A percentile compares a stretch with the other conserved stretches of the same genome.
Conservation (phyloP, 768 basidiomycete genomes). For the Termitomyces sp. region DNA sequence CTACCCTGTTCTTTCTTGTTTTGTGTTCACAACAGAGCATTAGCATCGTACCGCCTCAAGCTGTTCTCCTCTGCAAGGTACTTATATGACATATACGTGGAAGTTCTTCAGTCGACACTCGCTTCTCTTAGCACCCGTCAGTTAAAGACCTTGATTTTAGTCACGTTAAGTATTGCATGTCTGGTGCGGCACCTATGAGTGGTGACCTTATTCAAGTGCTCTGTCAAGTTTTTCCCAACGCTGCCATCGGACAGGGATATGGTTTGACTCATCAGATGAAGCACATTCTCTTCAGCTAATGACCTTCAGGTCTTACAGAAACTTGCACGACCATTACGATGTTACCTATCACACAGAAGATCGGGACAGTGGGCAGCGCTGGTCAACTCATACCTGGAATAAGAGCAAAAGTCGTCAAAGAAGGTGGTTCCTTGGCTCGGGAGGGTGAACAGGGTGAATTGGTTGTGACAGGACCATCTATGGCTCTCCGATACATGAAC, state of each 20-base stretch:
- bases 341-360: conserved; percentile 34
- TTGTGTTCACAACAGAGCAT: neutral
- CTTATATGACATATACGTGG: neutral
- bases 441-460: conserved; percentile 62
- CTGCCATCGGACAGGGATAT: conserved; percentile 61
- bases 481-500: conserved; percentile 52
- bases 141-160: conserved; percentile 43
- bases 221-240: conserved; percentile 46
- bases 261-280: conserved; percentile 25
- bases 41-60: conserved; percentile 62
- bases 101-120: neutral
- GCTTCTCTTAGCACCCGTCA: conserved; percentile 38
- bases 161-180: conserved; percentile 46
- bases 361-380: conserved; percentile 48
- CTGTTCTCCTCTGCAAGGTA: conserved; percentile 65
- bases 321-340: conserved; percentile 48
- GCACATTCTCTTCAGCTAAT: neutral
- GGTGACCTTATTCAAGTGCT: conserved; percentile 45
- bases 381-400: conserved; percentile 57
- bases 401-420: conserved; percentile 47
- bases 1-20: neutral
- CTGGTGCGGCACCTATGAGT: conserved; percentile 60
- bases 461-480: conserved; percentile 52
- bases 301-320: conserved; percentile 52
- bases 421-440: conserved; percentile 48